Evolutionary conservation across 2,329 filamentous ascomycete genomes (phyloP).

Genomic region (Elsinoe ampelina): DNA sequence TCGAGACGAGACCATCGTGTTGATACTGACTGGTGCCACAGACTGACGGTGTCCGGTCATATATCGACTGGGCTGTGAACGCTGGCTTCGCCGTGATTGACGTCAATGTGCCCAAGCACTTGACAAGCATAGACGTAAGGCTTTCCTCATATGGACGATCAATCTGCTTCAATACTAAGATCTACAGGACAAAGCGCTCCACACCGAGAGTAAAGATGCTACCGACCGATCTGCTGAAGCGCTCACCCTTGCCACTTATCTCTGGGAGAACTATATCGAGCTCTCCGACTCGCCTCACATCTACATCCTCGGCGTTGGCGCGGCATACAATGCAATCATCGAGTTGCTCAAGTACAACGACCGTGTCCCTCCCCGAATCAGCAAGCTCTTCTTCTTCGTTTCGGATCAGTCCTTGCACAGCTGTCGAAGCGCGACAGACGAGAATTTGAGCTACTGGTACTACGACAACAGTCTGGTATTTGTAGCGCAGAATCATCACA

Average conservation of each 20-base stretch:
- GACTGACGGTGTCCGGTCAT: slow-evolving; percentile 72
- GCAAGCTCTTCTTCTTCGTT: slow-evolving; percentile 13
- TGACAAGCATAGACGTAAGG: slow-evolving; percentile 54
- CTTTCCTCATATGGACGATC: not conserved
- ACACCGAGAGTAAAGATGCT: slow-evolving; percentile 40
- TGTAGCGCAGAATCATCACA: slow-evolving; percentile 63
- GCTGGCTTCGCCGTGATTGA: slow-evolving; percentile 79
- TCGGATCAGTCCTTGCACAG: slow-evolving; percentile 48
- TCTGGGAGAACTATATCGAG: slow-evolving; percentile 97
- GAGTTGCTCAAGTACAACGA: slow-evolving; percentile 60
- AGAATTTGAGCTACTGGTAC: slow-evolving; percentile 78
- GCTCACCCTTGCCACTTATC: slow-evolving; percentile 68
- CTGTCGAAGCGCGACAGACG: slow-evolving; percentile 55
- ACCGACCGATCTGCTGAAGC: slow-evolving; percentile 36
- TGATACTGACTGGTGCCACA: slow-evolving; percentile 41
- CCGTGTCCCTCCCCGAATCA: slow-evolving; percentile 24
- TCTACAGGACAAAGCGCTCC: slow-evolving; percentile 24
- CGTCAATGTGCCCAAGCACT: slow-evolving; percentile 75
- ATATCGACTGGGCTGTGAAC: slow-evolving; percentile 73
- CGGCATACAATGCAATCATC: slow-evolving; percentile 75
- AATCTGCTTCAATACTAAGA: slow-evolving; percentile 1
- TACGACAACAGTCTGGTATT: slow-evolving; percentile 70
- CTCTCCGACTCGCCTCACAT: slow-evolving; percentile 60
- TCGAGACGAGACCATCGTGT: too few relatives aligned
- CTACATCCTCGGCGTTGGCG: slow-evolving; percentile 81